Evolutionary conservation across 495 filamentous ascomycete species (phyloP).

Genomic region (Collariella sp.): DNA sequence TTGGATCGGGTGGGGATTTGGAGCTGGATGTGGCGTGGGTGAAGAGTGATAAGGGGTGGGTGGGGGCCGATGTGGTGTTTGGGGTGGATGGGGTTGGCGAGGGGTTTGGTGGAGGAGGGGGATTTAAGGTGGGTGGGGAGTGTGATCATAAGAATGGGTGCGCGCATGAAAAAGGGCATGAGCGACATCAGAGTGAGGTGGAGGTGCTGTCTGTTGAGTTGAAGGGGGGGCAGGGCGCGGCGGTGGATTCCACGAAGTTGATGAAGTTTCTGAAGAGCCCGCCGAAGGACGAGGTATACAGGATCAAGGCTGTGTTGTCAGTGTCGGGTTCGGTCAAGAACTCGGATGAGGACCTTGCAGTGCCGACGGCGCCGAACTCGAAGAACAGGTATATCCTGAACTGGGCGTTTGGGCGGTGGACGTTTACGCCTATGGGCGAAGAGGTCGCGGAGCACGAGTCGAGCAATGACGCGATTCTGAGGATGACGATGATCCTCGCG

Average conservation of each 20-base stretch:
- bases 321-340: conserved; percentile 46
- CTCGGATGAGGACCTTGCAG: conserved; percentile 45
- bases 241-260: conserved; percentile 57
- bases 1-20: conserved; percentile 81
- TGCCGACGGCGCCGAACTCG: conserved; percentile 5
- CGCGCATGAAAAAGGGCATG: conserved; percentile 25
- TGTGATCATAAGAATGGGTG: conserved; percentile 23
- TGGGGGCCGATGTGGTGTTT: conserved; percentile 68
- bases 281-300: conserved; percentile 85
- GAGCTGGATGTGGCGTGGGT: conserved; percentile 72
- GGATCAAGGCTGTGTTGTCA: conserved; percentile 83
- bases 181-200: conserved; percentile 70
- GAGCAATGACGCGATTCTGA: conserved; percentile 44
- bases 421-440: conserved; percentile 54
- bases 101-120: conserved; percentile 39
- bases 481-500: conserved; percentile 80
- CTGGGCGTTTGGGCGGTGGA: conserved; percentile 97
- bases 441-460: conserved; percentile 38
- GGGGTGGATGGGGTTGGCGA: conserved; percentile 78
- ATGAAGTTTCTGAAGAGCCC: conserved; percentile 56
- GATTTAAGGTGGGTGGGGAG: background rate
- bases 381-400: conserved; percentile 69
- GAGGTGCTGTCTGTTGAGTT: conserved; percentile 78
- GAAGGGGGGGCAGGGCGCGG: conserved; percentile 21
- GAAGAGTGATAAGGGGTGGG: conserved; percentile 67